Conservation (phyloP, 2,329 filamentous ascomycete species). For the Xylaria sp. region DNA sequence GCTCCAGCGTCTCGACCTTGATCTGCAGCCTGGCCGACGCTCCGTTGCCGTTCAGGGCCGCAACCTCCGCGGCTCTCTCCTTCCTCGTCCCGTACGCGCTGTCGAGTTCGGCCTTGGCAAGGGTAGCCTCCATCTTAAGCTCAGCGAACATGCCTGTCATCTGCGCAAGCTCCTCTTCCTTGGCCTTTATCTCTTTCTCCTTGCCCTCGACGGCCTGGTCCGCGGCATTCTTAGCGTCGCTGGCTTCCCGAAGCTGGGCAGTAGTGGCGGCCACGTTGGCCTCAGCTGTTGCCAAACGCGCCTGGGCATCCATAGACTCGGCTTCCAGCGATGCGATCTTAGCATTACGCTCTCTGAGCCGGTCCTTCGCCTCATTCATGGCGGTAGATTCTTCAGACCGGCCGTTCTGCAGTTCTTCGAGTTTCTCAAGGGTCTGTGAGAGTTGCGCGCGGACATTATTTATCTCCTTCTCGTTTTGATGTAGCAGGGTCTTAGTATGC, state of each 20-base stretch:
- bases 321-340: constrained; percentile 49
- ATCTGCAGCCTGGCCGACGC: constrained; percentile 35
- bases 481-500: constrained; percentile 37
- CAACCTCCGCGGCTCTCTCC: constrained; percentile 61
- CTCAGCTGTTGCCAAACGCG: constrained; percentile 42
- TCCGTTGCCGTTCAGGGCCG: constrained; percentile 54
- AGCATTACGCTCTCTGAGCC: constrained; percentile 47
- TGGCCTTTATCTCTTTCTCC: constrained; percentile 47
- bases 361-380: constrained; percentile 42
- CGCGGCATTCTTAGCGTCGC: constrained; percentile 34
- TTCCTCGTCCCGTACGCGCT: constrained; percentile 62
- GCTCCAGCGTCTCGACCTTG: constrained; percentile 60
- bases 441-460: constrained; percentile 52
- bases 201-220: constrained; percentile 35
- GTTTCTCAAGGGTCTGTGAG: constrained; percentile 49
- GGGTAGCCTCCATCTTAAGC: constrained; percentile 63
- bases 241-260: constrained; percentile 41
- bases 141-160: constrained; percentile 57
- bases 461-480: constrained; percentile 39
- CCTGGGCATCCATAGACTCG: constrained; percentile 43
- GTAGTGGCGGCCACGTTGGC: constrained; percentile 43
- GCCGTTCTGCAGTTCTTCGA: constrained; percentile 44
- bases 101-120: constrained; percentile 64
- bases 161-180: constrained; percentile 40
- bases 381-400: constrained; percentile 39